Evolutionary conservation across 2,329 filamentous ascomycete genomes (phyloP).

Genomic region (Diaporthe aspalathi): DNA sequence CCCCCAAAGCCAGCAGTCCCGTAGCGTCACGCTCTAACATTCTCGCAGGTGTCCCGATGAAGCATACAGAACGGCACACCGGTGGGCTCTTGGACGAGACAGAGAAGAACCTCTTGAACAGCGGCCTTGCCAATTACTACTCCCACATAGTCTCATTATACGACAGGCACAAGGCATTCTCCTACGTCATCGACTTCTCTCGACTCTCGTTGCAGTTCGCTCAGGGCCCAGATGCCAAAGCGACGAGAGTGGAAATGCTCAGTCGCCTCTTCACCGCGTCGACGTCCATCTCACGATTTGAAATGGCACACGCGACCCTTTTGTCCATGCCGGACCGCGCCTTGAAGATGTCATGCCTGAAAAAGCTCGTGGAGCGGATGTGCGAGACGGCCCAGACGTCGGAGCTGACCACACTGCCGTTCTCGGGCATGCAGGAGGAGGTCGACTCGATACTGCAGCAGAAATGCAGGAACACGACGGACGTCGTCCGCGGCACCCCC

Average conservation of each 20-base stretch:
- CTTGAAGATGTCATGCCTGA: constrained; percentile 78
- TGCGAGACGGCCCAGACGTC: constrained; percentile 73
- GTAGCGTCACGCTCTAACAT: constrained; percentile 44
- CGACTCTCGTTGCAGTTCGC: constrained; percentile 77
- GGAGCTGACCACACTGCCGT: constrained; percentile 80
- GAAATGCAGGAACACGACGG: constrained; percentile 75
- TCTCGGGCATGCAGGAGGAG: constrained; percentile 79
- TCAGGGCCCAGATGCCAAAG: constrained; percentile 48
- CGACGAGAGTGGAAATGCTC: constrained; percentile 76
- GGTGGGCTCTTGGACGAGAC: constrained; percentile 78
- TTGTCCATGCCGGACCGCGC: constrained; percentile 77
- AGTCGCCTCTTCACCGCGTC: constrained; percentile 87
- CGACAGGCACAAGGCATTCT: constrained; percentile 80
- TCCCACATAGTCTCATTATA: constrained; percentile 86
- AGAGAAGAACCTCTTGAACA: constrained; percentile 76
- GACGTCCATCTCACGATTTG: constrained; percentile 81
- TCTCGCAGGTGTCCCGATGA: constrained; percentile 57
- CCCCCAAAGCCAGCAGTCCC: neutral
- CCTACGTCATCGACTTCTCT: constrained; percentile 87
- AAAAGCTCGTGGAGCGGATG: constrained; percentile 76
- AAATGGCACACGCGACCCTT: constrained; percentile 84
- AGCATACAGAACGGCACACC: constrained; percentile 65
- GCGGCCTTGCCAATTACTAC: constrained; percentile 86
- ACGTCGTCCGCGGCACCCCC: constrained; percentile 73
- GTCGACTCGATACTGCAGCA: constrained; percentile 83